Base-by-base conservation (phyloP, 2,329 filamentous ascomycete genomes). In the Sporothrix pallida region DNA sequence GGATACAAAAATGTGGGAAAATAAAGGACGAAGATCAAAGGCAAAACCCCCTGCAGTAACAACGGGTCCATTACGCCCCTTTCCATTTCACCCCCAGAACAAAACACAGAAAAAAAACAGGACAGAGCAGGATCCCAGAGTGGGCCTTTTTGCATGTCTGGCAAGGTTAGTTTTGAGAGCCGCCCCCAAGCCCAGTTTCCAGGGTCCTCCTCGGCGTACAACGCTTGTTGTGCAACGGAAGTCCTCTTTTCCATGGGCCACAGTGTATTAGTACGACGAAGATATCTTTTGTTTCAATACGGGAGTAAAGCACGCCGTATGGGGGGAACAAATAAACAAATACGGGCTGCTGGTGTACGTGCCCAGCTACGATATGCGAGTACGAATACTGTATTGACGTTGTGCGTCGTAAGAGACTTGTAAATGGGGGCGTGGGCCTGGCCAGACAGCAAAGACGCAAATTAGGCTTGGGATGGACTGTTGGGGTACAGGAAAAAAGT, bases 51-150 rank as follows among this genome's bases (percentile, higher is more conserved):
- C 17, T 54, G 48, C 48, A 69, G 15, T 17, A 54, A n/a, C 31
- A 70, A 46, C 31, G 67, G 67, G 13, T 20, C 67, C 67, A 69
- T 54, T 20, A 70, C 67, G 48, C 52, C 69, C 54, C 69, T 48
- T 70, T 58, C 48, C 52, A 58, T 58, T 42, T 42, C 46, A 52
- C 46, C 17, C 37, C 52, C n/a, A 58, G 26, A 31, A 44, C 17
- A 26, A 56, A 70, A 23, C 13, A 37, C 1, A 13, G 42, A 46
- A 62, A 52, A 31, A 70, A 70, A 70, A 70, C 46, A 70, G 50
- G 48, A 56, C 50, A 26, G 13, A 70, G 54, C 37, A 67, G 44
- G 63, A 48, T 67, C 42, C 42, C 42, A 26, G 63, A 67, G 63
- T 67, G 63, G 63, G 63, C 63, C 63, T 50, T 54, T 52, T 54